Percentiles rank a stretch among this genome's conserved stretches.
These are phyloP conservation scores for Dactylorhiza incarnata DNA, from an alignment of 106 monocot species.

Conservation along the genomic window DNA sequence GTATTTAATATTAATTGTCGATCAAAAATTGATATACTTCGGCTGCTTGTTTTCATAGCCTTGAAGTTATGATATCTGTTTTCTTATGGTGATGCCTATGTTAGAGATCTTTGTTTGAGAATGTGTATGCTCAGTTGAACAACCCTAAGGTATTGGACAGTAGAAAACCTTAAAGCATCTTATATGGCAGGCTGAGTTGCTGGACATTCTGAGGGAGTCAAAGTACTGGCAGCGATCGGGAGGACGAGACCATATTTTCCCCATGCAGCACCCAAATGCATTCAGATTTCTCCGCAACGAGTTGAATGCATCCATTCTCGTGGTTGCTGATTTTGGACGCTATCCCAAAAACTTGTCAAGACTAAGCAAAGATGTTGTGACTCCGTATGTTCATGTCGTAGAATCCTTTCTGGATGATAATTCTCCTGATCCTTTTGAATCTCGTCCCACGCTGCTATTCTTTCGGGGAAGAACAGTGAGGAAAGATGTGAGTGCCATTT, in stretches of 20 bases:
- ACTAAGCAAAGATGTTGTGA: constrained; percentile 79
- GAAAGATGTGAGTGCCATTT: constrained; percentile 54
- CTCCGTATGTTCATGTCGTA: constrained; percentile 88
- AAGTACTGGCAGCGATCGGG: constrained; percentile 76
- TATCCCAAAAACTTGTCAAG: constrained; percentile 45
- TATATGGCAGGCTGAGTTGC: constrained; percentile 50
- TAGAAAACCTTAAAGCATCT: too few species aligned
- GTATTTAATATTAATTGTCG: too few species aligned
- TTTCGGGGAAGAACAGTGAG: constrained; percentile 90
- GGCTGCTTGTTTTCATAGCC: too few species aligned
- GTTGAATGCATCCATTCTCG: constrained; percentile 82
- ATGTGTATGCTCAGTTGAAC: too few species aligned
- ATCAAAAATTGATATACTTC: too few species aligned
- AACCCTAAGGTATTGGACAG: too few species aligned
- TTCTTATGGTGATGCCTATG: too few species aligned
- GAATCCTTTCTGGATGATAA: constrained; percentile 60
- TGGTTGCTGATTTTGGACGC: constrained; percentile 85
- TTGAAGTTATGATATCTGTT: too few species aligned
- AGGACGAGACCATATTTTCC: constrained; percentile 87
- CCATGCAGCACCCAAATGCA: constrained; percentile 96
- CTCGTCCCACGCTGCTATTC: constrained; percentile 78
- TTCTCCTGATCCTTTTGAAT: constrained; percentile 61
- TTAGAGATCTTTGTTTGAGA: too few species aligned
- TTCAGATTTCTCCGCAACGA: constrained; percentile 80
- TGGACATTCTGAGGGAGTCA: constrained; percentile 58